Evolutionary conservation across 192 early-diverging fungal genomes (phyloP).

Genomic region (Entomortierella beljakovae): DNA sequence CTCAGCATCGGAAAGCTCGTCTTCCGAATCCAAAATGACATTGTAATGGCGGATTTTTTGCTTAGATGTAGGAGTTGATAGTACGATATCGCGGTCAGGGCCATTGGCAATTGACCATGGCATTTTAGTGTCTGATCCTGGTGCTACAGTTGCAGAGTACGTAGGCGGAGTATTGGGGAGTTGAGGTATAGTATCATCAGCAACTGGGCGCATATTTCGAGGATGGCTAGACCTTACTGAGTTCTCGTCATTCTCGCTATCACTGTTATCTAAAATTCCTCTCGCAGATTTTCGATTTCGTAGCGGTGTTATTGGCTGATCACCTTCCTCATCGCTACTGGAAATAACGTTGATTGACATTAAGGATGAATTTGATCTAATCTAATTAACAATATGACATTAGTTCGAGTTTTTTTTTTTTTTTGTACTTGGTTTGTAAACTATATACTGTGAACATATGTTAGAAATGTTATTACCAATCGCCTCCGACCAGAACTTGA

Average conservation of each 20-base stretch:
- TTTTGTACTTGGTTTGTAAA: no score
- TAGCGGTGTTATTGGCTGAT: background rate
- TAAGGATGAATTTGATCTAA: background rate
- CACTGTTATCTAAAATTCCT: slow-evolving; percentile 21
- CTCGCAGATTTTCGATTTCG: background rate
- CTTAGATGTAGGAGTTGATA: slow-evolving; percentile 40
- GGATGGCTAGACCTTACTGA: background rate
- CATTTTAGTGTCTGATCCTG: slow-evolving; percentile 13
- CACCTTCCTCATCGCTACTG: slow-evolving; percentile 21
- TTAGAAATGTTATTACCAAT: background rate
- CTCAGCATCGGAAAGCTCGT: slow-evolving; percentile 25
- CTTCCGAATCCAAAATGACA: slow-evolving; percentile 38
- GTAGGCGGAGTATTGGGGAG: background rate
- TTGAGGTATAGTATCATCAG: slow-evolving; percentile 25
- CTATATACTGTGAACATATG: no score
- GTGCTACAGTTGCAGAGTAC: background rate
- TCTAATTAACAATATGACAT: background rate
- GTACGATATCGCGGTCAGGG: slow-evolving; percentile 36
- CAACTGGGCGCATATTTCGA: slow-evolving; percentile 4
- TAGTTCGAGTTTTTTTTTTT: background rate
- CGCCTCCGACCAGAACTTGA: background rate
- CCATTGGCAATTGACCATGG: slow-evolving; percentile 44
- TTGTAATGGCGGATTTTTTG: slow-evolving; percentile 34
- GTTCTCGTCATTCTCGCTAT: slow-evolving; percentile 28
- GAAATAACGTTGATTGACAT: slow-evolving; percentile 26